Evolutionary conservation across 148 eudicot genomes (phyloP).

Genomic region (Rheum nobile): DNA sequence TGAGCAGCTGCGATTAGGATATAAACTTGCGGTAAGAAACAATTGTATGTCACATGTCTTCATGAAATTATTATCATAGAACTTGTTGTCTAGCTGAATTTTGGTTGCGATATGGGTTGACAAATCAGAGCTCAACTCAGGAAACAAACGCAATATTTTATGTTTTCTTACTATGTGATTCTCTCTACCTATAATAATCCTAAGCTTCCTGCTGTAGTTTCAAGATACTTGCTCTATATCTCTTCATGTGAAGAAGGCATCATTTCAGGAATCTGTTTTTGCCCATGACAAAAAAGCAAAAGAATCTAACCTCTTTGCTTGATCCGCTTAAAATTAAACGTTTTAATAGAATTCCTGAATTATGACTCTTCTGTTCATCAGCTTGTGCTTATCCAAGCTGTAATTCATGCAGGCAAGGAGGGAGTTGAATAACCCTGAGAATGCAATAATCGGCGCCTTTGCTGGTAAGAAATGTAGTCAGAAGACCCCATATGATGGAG

Average conservation of each 20-base stretch:
- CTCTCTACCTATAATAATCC: not conserved
- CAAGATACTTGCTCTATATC: not conserved
- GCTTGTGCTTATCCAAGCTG: not conserved
- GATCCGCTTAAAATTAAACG: not conserved
- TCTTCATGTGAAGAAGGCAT: not conserved
- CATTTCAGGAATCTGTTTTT: not conserved
- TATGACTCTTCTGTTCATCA: not conserved
- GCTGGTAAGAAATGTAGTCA: conserved; percentile 41
- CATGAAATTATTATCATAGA: not conserved
- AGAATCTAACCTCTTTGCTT: not conserved
- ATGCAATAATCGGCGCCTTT: conserved; percentile 79
- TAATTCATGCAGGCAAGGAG: conserved; percentile 57
- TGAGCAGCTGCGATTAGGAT: conserved; percentile 84
- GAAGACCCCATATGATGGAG: not conserved
- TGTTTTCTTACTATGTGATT: not conserved
- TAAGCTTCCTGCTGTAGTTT: not conserved
- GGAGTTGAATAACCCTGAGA: conserved; percentile 73
- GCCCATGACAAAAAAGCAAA: not conserved
- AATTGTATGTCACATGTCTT: not conserved
- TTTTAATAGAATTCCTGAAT: not conserved
- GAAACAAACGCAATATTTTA: not conserved
- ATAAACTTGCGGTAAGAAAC: conserved; percentile 57
- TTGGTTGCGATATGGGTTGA: not conserved
- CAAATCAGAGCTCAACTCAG: not conserved
- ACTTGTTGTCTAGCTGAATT: not conserved